phyloP scores from a whole-genome alignment of 192 early-diverging fungal genomes.

The Backusella psychrophila region DNA sequence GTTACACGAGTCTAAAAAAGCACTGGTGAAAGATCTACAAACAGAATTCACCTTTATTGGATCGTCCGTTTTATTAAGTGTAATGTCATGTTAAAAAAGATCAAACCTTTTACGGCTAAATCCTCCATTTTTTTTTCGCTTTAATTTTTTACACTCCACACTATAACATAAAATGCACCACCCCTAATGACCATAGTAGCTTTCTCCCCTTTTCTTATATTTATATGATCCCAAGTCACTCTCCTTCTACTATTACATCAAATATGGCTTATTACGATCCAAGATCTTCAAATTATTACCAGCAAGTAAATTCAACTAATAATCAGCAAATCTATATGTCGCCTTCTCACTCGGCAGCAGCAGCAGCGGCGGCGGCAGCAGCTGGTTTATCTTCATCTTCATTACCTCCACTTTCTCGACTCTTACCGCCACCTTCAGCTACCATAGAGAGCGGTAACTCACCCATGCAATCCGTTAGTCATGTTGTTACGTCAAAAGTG shows the following conservation, averaged over 20 bases:
- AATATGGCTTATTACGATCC: conserved; percentile 10
- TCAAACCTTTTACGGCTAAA: conserved; percentile 17
- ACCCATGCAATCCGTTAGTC: background rate
- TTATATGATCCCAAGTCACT: conserved; percentile 1
- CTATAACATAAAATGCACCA: background rate
- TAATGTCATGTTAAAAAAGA: conserved; percentile 8
- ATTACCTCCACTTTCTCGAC: conserved; percentile 21
- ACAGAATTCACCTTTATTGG: conserved; percentile 5
- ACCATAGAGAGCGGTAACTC: background rate
- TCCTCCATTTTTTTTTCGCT: conserved; percentile 5
- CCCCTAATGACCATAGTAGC: background rate
- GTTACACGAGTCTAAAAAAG: conserved; percentile 9
- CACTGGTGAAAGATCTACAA: background rate
- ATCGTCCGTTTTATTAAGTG: conserved; percentile 13
- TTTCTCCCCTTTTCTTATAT: background rate
- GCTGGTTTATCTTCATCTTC: background rate
- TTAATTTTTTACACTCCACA: conserved; percentile 8
- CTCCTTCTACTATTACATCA: conserved; percentile 16
- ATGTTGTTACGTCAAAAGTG: background rate
- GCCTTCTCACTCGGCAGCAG: background rate
- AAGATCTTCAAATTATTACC: conserved; percentile 8
- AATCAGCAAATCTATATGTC: conserved; percentile 5
- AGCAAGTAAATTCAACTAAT: background rate
- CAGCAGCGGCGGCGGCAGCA: background rate
- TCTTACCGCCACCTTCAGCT: conserved; percentile 11